Evolutionary conservation across 2,329 filamentous ascomycete species (phyloP), one percentile per base, ranked within the genome.

Genomic region (Davidsoniella virescens): DNA sequence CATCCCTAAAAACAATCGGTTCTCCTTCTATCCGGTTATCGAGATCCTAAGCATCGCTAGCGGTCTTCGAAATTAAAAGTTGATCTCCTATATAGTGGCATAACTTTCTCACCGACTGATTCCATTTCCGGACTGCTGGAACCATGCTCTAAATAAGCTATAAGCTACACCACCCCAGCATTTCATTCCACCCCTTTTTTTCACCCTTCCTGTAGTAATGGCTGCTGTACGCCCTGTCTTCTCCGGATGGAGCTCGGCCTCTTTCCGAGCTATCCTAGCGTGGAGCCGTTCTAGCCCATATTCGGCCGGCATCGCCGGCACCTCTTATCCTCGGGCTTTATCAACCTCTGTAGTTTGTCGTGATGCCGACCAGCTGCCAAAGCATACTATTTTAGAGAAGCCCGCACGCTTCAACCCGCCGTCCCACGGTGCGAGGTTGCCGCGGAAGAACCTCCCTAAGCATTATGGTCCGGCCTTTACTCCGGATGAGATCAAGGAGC

Each of bases 391-490:
- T 4, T 80, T 98, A 56, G 85, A 85, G 59, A 87, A 95, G 65
- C 90, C 90, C 20, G 75, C 84, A 59, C 84, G 82, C 63, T 96
- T 94, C 72, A 85, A 85, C 44, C 90, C 92, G 2, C 92, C 92
- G 0, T 96, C 90, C 0, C 92, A 96, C 64, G 82, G 84, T 10
- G 70, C 83, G 18, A 73, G 83, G 5, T 73, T 87, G 29, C 70
- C 74, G 4, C 72, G 75, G 50, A 71, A 73, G 56, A 63, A 62
- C 65, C 63, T 69, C 5, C 79, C 81, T 26, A 72, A 73, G 58
- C 78, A 82, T 63, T 94, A 93, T 62, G 87, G 87, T 37, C 84
- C 86, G 16, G 67, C 76, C 18, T 66, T 87, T 54, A 79, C 76
- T 14, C 68, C 72, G 17, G 73, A 80, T 47, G 82, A 94, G 64